These are phyloP conservation scores for Martiniozyma asiatica DNA, from an alignment of 1,139 yeast genomes.

Conservation along the genomic window DNA sequence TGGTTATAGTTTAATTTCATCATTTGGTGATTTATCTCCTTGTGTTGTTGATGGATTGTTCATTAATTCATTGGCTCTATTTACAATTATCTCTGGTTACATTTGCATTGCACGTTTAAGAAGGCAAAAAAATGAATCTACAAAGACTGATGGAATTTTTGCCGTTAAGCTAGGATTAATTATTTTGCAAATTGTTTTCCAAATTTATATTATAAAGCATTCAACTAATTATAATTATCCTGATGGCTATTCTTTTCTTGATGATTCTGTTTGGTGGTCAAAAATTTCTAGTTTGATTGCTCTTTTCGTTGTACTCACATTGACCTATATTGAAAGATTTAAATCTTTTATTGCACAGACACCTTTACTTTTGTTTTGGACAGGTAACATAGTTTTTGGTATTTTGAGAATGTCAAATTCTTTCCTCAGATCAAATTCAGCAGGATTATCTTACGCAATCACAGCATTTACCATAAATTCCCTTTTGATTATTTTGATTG, in stretches of 20 bases:
- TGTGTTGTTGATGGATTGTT: slow-evolving; percentile 72
- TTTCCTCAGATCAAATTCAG: slow-evolving; percentile 32
- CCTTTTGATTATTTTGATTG: slow-evolving; percentile 39
- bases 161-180: slow-evolving; percentile 33
- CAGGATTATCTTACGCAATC: slow-evolving; percentile 31
- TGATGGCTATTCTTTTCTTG: slow-evolving; percentile 18
- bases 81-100: slow-evolving; percentile 44
- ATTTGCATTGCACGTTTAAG: slow-evolving; percentile 27
- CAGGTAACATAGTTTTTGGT: slow-evolving; percentile 36
- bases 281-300: slow-evolving; percentile 30
- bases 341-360: slow-evolving; percentile 56
- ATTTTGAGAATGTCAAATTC: slow-evolving; percentile 35
- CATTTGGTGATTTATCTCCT: slow-evolving; percentile 60
- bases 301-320: slow-evolving; percentile 36
- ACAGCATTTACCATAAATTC: slow-evolving; percentile 39
- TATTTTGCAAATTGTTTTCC: slow-evolving; percentile 28
- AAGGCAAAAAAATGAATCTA: slow-evolving; percentile 16
- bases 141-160: slow-evolving; percentile 26
- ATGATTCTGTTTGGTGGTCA: slow-evolving; percentile 34
- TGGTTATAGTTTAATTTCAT: slow-evolving; percentile 68
- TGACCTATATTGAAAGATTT: slow-evolving; percentile 66
- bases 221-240: slow-evolving; percentile 20
- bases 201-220: slow-evolving; percentile 21
- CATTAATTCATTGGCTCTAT: slow-evolving; percentile 36
- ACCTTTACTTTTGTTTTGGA: slow-evolving; percentile 66